Evolutionary conservation across 768 basidiomycete species (phyloP), one percentile per base, ranked within the genome.

Genomic region (Rhodotorula taiwanensis): DNA sequence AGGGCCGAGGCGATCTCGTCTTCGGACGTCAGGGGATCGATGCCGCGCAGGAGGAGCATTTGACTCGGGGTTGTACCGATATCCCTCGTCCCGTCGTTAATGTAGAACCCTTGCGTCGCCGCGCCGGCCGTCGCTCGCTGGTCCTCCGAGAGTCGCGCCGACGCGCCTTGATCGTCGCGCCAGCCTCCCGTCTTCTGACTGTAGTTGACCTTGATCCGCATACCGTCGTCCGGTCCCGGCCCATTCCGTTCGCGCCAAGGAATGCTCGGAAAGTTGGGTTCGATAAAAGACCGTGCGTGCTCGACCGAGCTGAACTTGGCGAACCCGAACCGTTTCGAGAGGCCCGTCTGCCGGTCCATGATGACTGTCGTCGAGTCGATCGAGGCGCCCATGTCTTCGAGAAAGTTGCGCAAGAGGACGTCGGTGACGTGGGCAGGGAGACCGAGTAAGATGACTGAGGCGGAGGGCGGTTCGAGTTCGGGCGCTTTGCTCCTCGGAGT

Each of bases 291-390:
- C 57, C 86, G 84, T 25, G 95, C 93, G 61, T 89, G 88, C 71
- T 89, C 88, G 60, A 86, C 80, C 69, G 81, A 85, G 47, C 86
- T 78, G 76, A 99, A 99, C 77, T 91, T 88, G 72, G 90, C 93
- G 77, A 99, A 99, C 62, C 92, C 95, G 75, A 97, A 97, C 74
- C 89, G 88, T 78, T 94, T 94, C 58, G 93, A 93, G 66, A 81
- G 78, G 84, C 89, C 89, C 83, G 94, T 86, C 83, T 84, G 82
- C 84, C 88, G 88, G 76, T 97, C 94, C 81, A 88, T 85, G 76
- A 97, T 93, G 72, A 98, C 93, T 72, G 91, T 97, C 73, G 76
- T 75, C 30, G 72, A 71, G 34, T 78, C 76, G 52, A 78, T 55
- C 27, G 72, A 56, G 1, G 75, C 75, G 48, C 71, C 70, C 57